Base-by-base conservation (phyloP, 1,139 yeast species). In the Candida sp. region DNA sequence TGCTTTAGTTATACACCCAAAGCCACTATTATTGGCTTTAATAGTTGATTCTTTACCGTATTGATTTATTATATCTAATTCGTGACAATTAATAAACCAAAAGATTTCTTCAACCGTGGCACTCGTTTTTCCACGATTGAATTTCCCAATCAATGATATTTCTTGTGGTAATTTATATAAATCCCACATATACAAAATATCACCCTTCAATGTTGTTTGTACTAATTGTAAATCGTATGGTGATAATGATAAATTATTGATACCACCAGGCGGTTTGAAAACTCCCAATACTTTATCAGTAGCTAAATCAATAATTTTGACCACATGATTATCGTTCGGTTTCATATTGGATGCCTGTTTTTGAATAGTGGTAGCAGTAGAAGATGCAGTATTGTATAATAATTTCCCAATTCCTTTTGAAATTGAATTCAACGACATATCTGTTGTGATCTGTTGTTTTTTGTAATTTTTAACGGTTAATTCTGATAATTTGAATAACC, bases 141-240 rank as follows among this genome's bases (percentile, higher is more conserved):
- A 83, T 49, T 80, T 78, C 11, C 87, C 89, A 41, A 81, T 59
- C 22, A 84, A 62, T 0, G 79, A 67, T 3, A 84, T 70, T 49
- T 80, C 80, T 1, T 53, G 54, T 0, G 84, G 81, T 33, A 75
- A 62, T 45, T 74, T 72, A 37, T 82, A 71, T 43, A 79, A 68
- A 54, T 84, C 91, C 85, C 88, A 84, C 50, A 82, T 68, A 53
- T 72, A 82, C 9, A 84, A 65, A 40, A 70, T 73, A 55, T 84
- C 90, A 2, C 91, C 91, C 43, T 87, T 68, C 19, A 62, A 55
- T 21, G 79, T 76, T 4, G 77, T 74, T n/a, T 84, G 78, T 1
- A 82, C 77, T 42, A 84, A 57, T 32, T 79, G 77, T 33, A 81
- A 60, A 53, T 84, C 88, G 57, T 74, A 80, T 0, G 87, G 87